Conservation (phyloP, 2,329 filamentous ascomycete species). For the Nigrospora osmanthi region DNA sequence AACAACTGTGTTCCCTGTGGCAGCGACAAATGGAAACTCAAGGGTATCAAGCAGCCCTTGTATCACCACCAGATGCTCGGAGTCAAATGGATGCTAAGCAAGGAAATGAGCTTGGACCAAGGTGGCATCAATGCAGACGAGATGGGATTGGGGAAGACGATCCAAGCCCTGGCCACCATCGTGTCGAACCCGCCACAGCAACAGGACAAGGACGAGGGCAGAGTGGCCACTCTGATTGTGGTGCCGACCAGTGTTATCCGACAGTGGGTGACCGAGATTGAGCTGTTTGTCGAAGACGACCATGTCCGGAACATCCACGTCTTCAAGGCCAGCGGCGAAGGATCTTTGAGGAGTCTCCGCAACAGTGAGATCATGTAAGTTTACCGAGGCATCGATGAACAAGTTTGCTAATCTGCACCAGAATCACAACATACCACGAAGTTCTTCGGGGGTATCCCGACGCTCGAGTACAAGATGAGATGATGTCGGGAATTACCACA, state of each 20-base stretch:
- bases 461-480: background rate
- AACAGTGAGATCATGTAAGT: background rate
- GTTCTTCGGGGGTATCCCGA: background rate
- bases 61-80: background rate
- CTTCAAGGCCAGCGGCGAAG: background rate
- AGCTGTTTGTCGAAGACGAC: background rate
- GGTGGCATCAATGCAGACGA: slow-evolving; percentile 1
- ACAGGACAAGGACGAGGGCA: background rate
- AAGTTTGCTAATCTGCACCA: background rate
- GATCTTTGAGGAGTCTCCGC: background rate
- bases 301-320: too few relatives aligned
- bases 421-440: background rate
- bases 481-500: background rate
- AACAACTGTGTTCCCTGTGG: background rate
- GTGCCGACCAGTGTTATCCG: background rate
- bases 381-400: too few relatives aligned
- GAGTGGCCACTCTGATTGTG: background rate
- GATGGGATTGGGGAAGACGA: background rate
- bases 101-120: background rate
- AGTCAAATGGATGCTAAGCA: background rate
- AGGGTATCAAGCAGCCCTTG: background rate
- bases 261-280: background rate
- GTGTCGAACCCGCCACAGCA: background rate
- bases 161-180: background rate
- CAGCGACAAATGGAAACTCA: background rate